Percentiles rank a stretch among this genome's conserved stretches.
Evolutionary conservation across 768 basidiomycete species (phyloP).

Genomic region (Sistotremastrum niveocremeum): DNA sequence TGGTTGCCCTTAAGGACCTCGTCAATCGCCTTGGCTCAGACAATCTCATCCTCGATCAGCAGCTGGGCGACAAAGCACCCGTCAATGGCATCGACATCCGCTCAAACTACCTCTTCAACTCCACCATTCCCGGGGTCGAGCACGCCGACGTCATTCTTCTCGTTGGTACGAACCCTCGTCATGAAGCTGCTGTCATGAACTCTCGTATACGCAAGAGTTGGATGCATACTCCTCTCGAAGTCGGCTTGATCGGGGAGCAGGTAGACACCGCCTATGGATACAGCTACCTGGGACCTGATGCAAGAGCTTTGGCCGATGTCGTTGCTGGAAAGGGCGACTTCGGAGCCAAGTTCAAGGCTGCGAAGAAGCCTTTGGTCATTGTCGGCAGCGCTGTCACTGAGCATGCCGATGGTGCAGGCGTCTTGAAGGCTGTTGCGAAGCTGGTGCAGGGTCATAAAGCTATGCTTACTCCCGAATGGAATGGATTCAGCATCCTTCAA

Average conservation of each 20-base stretch:
- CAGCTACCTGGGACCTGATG: slow-evolving; percentile 72
- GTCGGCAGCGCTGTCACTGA: slow-evolving; percentile 81
- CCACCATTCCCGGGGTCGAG: slow-evolving; percentile 82
- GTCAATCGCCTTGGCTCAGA: slow-evolving; percentile 90
- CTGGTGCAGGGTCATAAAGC: slow-evolving; percentile 69
- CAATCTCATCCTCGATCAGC: slow-evolving; percentile 73
- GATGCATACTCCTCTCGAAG: slow-evolving; percentile 74
- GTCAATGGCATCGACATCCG: slow-evolving; percentile 79
- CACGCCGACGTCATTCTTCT: slow-evolving; percentile 86
- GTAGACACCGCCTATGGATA: slow-evolving; percentile 90
- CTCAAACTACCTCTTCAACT: slow-evolving; percentile 94
- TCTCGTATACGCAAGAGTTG: slow-evolving; percentile 93
- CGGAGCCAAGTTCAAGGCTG: slow-evolving; percentile 73
- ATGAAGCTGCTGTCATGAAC: slow-evolving; percentile 95
- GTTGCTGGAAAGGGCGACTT: slow-evolving; percentile 68
- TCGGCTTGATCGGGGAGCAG: slow-evolving; percentile 82
- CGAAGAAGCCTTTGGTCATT: slow-evolving; percentile 86
- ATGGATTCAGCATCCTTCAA: slow-evolving; percentile 87
- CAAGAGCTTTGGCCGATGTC: slow-evolving; percentile 66
- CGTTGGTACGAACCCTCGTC: slow-evolving; percentile 91
- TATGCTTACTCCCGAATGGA: slow-evolving; percentile 83
- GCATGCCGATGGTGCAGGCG: slow-evolving; percentile 69
- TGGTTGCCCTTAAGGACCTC: slow-evolving; percentile 89
- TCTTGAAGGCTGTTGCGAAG: slow-evolving; percentile 63
- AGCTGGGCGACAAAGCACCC: slow-evolving; percentile 52